phyloP scores from a whole-genome alignment of 257 asterid genomes.

The Parsonsia alboflavescens region DNA sequence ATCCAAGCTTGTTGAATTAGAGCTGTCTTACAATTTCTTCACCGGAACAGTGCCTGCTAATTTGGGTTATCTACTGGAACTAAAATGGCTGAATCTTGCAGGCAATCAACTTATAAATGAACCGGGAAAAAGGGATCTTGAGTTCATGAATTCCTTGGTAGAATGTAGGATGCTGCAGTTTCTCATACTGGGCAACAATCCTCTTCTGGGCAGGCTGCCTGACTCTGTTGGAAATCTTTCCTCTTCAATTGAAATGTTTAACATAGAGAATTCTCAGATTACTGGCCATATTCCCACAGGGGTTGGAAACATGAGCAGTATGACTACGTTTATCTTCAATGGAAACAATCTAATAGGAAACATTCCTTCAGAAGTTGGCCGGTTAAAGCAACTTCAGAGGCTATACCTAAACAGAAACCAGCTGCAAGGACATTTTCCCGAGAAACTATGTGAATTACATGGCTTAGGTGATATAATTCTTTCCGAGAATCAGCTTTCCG shows the following conservation, averaged over 20 bases:
- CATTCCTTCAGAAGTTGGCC: constrained; percentile 11
- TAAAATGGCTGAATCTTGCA: constrained; percentile 20
- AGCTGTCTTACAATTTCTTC: constrained; percentile 18
- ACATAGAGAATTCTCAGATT: neutral
- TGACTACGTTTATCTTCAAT: neutral
- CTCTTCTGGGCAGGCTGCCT: constrained; percentile 23
- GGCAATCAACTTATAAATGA: constrained; percentile 24
- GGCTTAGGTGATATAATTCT: constrained; percentile 13
- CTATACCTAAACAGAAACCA: constrained; percentile 5
- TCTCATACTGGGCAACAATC: constrained; percentile 9
- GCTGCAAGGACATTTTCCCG: constrained; percentile 19
- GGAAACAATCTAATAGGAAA: constrained; percentile 12
- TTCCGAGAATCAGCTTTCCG: constrained; percentile 12
- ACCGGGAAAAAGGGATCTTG: neutral
- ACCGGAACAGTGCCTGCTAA: constrained; percentile 27
- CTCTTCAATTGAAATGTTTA: constrained; percentile 11
- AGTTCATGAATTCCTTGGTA: constrained; percentile 18
- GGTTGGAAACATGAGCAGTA: constrained; percentile 29
- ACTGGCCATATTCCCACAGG: constrained; percentile 30
- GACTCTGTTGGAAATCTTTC: constrained; percentile 36
- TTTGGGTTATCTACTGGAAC: constrained; percentile 25
- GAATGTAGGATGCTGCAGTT: constrained; percentile 6
- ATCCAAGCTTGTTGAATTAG: neutral
- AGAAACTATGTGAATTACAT: constrained; percentile 15
- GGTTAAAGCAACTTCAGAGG: constrained; percentile 2